These are phyloP conservation scores for Penicillium roqueforti DNA, from an alignment of 495 filamentous ascomycete genomes.

Conservation along the genomic window DNA sequence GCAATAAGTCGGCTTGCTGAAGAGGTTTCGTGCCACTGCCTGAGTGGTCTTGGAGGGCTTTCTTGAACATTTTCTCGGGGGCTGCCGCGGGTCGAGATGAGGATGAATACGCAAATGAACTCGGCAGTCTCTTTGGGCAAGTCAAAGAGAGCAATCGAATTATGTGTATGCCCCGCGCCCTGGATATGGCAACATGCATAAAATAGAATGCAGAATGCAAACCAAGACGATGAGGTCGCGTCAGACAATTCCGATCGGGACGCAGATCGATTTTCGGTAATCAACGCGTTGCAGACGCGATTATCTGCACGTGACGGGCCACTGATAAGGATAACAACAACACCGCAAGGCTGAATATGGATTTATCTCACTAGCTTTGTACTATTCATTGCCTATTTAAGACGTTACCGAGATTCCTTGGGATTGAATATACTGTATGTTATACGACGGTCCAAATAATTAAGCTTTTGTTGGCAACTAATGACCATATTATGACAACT, in stretches of 20 bases:
- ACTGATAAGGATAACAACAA: conserved; percentile 18
- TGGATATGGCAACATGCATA: conserved; percentile 32
- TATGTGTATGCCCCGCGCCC: conserved; percentile 15
- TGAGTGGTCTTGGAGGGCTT: conserved; percentile 41
- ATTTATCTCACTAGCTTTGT: not conserved
- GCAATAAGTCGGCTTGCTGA: conserved; percentile 31
- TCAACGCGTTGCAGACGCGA: conserved; percentile 19
- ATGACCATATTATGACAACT: not conserved
- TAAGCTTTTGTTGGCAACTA: not conserved
- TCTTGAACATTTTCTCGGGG: conserved; percentile 39
- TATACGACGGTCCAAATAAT: not conserved
- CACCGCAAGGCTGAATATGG: not conserved
- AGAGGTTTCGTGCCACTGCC: conserved; percentile 33
- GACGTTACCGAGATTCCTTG: not conserved
- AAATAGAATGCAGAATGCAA: conserved; percentile 14
- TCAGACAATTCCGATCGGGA: not conserved
- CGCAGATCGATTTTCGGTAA: conserved; percentile 8
- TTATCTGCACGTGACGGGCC: conserved; percentile 32
- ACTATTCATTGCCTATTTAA: not conserved
- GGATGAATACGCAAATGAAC: conserved; percentile 26
- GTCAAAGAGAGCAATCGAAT: conserved; percentile 22
- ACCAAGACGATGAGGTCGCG: not conserved
- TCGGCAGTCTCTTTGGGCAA: conserved; percentile 21
- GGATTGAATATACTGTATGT: not conserved
- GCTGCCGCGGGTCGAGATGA: conserved; percentile 15